Evolutionary conservation across 176 grass and related monocot species (phyloP).

Genomic region (Ensete glaucum): DNA sequence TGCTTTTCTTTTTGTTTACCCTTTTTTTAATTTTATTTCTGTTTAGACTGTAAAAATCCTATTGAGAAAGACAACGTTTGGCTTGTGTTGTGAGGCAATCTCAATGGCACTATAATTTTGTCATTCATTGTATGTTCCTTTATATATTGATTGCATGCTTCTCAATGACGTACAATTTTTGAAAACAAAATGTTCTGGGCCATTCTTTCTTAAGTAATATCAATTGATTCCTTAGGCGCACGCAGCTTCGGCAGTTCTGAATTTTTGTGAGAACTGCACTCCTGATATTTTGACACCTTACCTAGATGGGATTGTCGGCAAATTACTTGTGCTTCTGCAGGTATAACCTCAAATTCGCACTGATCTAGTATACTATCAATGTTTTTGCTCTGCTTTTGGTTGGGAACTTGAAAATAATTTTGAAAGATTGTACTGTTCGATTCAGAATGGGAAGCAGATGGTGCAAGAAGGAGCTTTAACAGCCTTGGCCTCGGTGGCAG

Average conservation of each 20-base stretch:
- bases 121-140: not conserved
- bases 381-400: too few species aligned
- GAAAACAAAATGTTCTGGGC: not conserved
- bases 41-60: too few species aligned
- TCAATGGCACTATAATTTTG: not conserved
- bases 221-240: slow-evolving; percentile 45
- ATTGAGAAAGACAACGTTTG: too few species aligned
- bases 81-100: too few species aligned
- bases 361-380: not conserved
- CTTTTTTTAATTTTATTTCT: too few species aligned
- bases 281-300: slow-evolving; percentile 91
- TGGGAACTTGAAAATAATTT: not conserved
- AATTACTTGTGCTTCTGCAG: slow-evolving; percentile 96
- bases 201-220: not conserved
- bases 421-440: not conserved
- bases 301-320: slow-evolving; percentile 84
- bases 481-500: slow-evolving; percentile 93
- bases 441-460: slow-evolving; percentile 97
- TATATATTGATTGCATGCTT: not conserved
- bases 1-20: too few species aligned
- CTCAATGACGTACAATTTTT: not conserved
- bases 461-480: slow-evolving; percentile 97
- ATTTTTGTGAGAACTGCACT: slow-evolving; percentile 97
- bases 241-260: slow-evolving; percentile 86
- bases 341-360: slow-evolving; percentile 12